Evolutionary conservation across 352 stramenopile species (phyloP).

Genomic region (Globisporangium cederbergense): DNA sequence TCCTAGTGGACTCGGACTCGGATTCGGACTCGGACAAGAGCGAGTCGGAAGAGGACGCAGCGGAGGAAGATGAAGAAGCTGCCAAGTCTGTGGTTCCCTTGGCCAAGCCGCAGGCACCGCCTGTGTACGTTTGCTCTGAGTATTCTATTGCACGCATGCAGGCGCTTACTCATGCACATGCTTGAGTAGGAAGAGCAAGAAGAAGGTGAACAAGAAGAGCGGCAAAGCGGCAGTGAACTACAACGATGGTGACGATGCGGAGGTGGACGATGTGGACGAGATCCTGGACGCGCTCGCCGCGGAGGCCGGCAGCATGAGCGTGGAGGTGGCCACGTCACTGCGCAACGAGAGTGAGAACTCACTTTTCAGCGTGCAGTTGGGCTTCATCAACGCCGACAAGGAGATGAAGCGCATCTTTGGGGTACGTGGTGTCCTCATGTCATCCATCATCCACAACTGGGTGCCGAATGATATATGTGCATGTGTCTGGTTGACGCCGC

Average conservation of each 20-base stretch:
- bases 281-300: constrained; percentile 60
- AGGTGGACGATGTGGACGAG: constrained; percentile 55
- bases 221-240: constrained; percentile 12
- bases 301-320: constrained; percentile 35
- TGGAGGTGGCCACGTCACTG: constrained; percentile 30
- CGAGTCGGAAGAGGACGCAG: constrained; percentile 19
- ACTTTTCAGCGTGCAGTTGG: constrained; percentile 64
- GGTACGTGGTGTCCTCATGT: constrained; percentile 23
- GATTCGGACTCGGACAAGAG: constrained; percentile 47
- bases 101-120: constrained; percentile 9
- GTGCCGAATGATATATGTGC: background rate
- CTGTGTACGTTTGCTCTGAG: constrained; percentile 8
- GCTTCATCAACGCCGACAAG: constrained; percentile 81
- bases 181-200: constrained; percentile 20
- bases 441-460: background rate
- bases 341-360: constrained; percentile 46
- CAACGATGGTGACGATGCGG: constrained; percentile 22
- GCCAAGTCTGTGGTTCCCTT: constrained; percentile 11
- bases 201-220: constrained; percentile 42
- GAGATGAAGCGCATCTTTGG: constrained; percentile 90
- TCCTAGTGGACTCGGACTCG: constrained; percentile 66
- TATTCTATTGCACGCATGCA: background rate
- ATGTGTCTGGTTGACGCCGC: background rate
- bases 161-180: background rate
- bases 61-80: constrained; percentile 21